A percentile compares a stretch with the other conserved stretches of the same genome.
Conservation (phyloP, 2,329 filamentous ascomycete genomes). For the Phaeosphaeriaceae sp. region DNA sequence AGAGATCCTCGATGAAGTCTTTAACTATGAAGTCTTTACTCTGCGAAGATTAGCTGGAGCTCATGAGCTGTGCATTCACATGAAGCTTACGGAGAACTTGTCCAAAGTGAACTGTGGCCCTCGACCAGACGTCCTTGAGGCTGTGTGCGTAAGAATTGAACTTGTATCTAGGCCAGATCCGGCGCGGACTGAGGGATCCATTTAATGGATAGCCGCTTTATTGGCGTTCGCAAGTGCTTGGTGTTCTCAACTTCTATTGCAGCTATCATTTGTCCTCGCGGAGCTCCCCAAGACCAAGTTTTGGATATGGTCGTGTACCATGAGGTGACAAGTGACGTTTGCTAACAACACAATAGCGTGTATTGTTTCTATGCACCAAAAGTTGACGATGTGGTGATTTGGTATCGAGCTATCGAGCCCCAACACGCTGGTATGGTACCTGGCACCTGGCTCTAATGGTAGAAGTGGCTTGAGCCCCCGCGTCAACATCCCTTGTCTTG, state of each 20-base stretch:
- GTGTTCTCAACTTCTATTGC: conserved; percentile 13
- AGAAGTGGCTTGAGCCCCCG: conserved; percentile 37
- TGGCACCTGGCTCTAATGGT: conserved; percentile 2
- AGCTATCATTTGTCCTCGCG: conserved; percentile 15
- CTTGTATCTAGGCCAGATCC: conserved; percentile 49
- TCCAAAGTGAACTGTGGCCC: conserved; percentile 82
- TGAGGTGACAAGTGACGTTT: conserved; percentile 4
- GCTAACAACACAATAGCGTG: neutral
- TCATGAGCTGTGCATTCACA: neutral
- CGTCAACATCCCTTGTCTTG: conserved; percentile 22
- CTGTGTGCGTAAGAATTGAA: conserved; percentile 50
- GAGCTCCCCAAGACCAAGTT: conserved; percentile 19
- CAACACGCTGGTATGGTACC: neutral
- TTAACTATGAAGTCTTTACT: conserved; percentile 90
- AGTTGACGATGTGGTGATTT: neutral
- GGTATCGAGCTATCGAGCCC: neutral
- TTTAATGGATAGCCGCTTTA: neutral
- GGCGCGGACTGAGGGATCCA: conserved; percentile 1
- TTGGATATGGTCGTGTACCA: conserved; percentile 19
- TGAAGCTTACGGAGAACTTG: conserved; percentile 60
- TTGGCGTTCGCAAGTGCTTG: conserved; percentile 2
- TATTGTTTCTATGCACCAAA: neutral
- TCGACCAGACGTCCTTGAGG: conserved; percentile 47
- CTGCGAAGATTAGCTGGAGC: conserved; percentile 24
- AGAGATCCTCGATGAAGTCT: conserved; percentile 93